A percentile compares a stretch with the other conserved stretches of the same genome.
These are phyloP conservation scores for Whalleya microplaca DNA, from an alignment of 2,329 filamentous ascomycete genomes.

Conservation along the genomic window DNA sequence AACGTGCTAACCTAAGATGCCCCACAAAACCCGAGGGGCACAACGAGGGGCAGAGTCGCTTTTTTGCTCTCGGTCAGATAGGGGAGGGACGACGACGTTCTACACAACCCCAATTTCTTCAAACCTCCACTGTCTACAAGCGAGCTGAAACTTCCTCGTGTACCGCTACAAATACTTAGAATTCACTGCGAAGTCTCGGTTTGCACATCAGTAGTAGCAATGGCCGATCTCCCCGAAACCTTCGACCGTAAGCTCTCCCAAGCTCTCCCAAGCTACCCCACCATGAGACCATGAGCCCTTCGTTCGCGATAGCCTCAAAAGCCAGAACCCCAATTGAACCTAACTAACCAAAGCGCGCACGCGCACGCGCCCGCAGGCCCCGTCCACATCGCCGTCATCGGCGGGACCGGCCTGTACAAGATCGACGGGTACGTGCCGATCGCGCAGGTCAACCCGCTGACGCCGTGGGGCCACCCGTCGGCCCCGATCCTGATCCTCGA, in stretches of 20 bases:
- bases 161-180: too few species aligned
- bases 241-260: constrained; percentile 55
- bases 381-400: constrained; percentile 86
- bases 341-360: neutral
- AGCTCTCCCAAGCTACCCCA: constrained; percentile 3
- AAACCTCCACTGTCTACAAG: neutral
- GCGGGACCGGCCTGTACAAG: constrained; percentile 88
- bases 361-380: constrained; percentile 50
- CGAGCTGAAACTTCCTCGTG: neutral
- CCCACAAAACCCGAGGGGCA: constrained; percentile 16
- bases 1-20: neutral
- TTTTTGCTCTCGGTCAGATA: neutral
- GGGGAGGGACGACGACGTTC: neutral
- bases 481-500: constrained; percentile 83
- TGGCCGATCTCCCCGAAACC: constrained; percentile 59
- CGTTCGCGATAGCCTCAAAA: constrained; percentile 11
- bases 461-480: constrained; percentile 85
- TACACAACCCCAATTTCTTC: too few species aligned
- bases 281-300: neutral
- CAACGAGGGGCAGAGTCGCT: constrained; percentile 15
- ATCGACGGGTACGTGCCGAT: constrained; percentile 87
- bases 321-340: neutral
- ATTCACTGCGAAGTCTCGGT: too few species aligned
- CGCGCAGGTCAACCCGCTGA: constrained; percentile 74
- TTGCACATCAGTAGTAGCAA: constrained; percentile 32